These are phyloP conservation scores for Phaffomyces thermotolerans DNA, from an alignment of 805 yeast species.

Conservation along the genomic window DNA sequence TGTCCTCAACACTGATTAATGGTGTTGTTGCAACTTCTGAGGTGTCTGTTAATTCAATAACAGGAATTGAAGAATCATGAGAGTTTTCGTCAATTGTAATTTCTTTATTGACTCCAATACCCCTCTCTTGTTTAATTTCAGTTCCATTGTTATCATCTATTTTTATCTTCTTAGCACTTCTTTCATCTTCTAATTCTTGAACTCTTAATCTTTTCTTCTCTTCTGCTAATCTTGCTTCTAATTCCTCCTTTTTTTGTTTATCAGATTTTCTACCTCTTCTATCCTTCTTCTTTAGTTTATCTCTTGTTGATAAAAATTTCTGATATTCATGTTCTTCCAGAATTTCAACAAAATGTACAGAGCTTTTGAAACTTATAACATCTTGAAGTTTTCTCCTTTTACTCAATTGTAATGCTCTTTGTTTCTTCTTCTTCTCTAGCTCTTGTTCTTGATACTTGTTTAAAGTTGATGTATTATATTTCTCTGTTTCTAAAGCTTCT, in stretches of 20 bases:
- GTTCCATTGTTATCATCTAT: not conserved
- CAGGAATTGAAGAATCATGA: no score
- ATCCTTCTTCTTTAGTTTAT: constrained; percentile 34
- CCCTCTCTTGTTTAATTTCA: not conserved
- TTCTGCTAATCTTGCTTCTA: constrained; percentile 25
- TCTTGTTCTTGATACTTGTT: constrained; percentile 81
- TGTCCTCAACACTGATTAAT: not conserved
- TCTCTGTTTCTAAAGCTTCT: constrained; percentile 87
- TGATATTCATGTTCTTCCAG: constrained; percentile 51
- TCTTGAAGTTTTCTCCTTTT: constrained; percentile 54
- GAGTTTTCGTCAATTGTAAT: not conserved
- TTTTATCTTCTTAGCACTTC: not conserved
- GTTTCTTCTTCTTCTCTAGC: constrained; percentile 66
- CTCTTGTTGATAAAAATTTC: constrained; percentile 33
- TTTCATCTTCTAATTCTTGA: constrained; percentile 15
- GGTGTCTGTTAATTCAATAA: no score
- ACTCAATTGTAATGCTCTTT: constrained; percentile 64
- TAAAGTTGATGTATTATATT: constrained; percentile 63
- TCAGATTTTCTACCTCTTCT: constrained; percentile 36
- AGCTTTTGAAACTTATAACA: constrained; percentile 46
- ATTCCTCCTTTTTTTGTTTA: constrained; percentile 33
- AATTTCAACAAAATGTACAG: constrained; percentile 50
- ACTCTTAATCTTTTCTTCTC: constrained; percentile 23
- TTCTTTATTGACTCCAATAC: not conserved
- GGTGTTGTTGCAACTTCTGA: not conserved